Evolutionary conservation across 352 stramenopile genomes (phyloP), one percentile per base, ranked within the genome.

Genomic region (Globisporangium viniferum): DNA sequence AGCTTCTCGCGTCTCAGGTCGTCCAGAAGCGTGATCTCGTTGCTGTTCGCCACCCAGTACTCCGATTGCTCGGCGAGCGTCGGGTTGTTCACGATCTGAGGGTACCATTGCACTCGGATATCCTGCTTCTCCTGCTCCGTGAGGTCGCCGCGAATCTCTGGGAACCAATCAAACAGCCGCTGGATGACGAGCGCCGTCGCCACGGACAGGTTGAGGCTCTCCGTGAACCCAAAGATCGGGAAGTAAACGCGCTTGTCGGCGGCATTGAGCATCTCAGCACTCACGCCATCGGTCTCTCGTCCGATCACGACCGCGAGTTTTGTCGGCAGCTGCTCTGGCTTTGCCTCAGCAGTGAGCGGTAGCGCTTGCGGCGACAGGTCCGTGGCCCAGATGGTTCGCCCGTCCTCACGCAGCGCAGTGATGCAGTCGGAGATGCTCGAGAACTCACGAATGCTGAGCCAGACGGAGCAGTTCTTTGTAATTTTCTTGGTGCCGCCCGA

Each of bases 251-350:
- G 88, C 71, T 88, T 74, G 72, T 98, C 88, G 7, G 91, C 90
- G 8, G 82, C 77, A 29, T 81, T 67, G 44, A 98, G 80, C 84
- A 98, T 97, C 73, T 98, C 89, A 14, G 63, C 60, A 48, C 89
- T 96, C 62, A 97, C 93, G 39, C 95, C 95, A 67, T 97, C 91
- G 20, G 82, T 93, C 78, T 98, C 95, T 0, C 93, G 95, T 35
- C 95, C 95, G 69, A 98, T 97, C 15, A 98, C 91, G 65, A 98
- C 77, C 8, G 95, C 95, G 20, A 98, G 73, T 61, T 91, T 94
- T 1, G 84, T 59, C 10, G 95, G 95, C 57, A 98, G 77, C 12
- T 82, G 69, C 66, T 36, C 70, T 41, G 89, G 83, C 49, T 84
- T 88, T 51, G 59, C 64, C n/a, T 64, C 61, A 7, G 48, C 53